phyloP scores from a whole-genome alignment of 352 stramenopile species.

The Phytopythium sindhum region DNA sequence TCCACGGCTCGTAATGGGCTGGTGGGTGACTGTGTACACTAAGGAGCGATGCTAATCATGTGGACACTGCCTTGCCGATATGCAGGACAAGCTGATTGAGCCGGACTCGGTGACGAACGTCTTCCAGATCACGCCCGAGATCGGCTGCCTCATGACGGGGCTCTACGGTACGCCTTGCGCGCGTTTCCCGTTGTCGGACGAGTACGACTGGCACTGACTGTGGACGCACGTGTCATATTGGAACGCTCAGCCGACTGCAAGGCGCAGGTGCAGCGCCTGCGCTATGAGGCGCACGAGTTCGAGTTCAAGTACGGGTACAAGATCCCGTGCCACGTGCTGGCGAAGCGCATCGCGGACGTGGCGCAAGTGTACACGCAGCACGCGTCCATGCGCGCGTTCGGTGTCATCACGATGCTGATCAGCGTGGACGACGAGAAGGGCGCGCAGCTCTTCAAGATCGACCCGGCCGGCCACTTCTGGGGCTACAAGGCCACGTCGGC shows the following conservation, averaged over 20 bases:
- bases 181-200: background rate
- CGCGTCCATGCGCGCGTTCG: slow-evolving; percentile 94
- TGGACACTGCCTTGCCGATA: too few species aligned
- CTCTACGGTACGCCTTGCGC: slow-evolving; percentile 56
- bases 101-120: slow-evolving; percentile 95
- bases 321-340: slow-evolving; percentile 93
- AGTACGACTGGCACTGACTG: background rate
- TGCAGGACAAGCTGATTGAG: slow-evolving; percentile 93
- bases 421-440: slow-evolving; percentile 98
- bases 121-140: slow-evolving; percentile 94
- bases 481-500: slow-evolving; percentile 92
- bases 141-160: slow-evolving; percentile 96
- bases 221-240: background rate
- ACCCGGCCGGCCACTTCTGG: slow-evolving; percentile 98
- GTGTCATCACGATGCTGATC: slow-evolving; percentile 94
- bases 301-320: slow-evolving; percentile 97
- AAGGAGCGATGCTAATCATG: too few species aligned
- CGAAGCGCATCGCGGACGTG: slow-evolving; percentile 97
- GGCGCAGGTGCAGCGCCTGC: slow-evolving; percentile 92
- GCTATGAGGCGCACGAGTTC: slow-evolving; percentile 97
- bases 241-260: slow-evolving; percentile 76
- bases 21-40: background rate
- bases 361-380: slow-evolving; percentile 95
- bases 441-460: slow-evolving; percentile 97
- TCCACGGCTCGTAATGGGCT: too few species aligned